Conservation (phyloP, 1,139 yeast species). For the Nakaseomyces nivariensis region DNA sequence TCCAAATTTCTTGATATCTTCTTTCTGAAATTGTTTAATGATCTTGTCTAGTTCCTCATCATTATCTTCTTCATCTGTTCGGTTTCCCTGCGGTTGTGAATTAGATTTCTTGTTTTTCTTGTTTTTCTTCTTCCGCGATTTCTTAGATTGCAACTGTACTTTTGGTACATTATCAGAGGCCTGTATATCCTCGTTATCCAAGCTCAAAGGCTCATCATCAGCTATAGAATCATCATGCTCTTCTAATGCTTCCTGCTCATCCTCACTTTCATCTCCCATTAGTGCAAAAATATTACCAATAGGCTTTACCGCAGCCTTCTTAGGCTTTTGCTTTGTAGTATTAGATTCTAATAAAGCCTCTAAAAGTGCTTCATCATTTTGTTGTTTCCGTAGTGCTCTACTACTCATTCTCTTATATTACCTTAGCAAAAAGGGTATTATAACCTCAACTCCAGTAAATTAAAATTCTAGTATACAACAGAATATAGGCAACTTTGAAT, state of each 20-base stretch:
- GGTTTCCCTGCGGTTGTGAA: conserved; percentile 10
- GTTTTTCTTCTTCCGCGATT: conserved; percentile 15
- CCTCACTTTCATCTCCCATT: conserved; percentile 36
- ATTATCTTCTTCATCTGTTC: conserved; percentile 17
- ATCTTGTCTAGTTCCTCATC: conserved; percentile 27
- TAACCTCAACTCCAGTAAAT: too few relatives aligned
- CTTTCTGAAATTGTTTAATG: conserved; percentile 22
- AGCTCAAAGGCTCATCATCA: conserved; percentile 7
- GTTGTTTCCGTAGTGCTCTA: conserved; percentile 49
- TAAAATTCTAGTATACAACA: too few relatives aligned
- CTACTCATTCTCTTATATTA: conserved; percentile 45
- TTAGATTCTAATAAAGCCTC: conserved; percentile 17
- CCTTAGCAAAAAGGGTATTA: neutral
- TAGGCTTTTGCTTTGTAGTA: conserved; percentile 8
- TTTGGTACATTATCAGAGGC: conserved; percentile 6
- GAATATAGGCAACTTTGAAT: too few relatives aligned
- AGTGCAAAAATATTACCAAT: conserved; percentile 43
- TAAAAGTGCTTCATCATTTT: conserved; percentile 33
- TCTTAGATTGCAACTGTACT: conserved; percentile 6
- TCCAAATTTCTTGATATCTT: conserved; percentile 13
- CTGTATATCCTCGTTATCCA: conserved; percentile 5
- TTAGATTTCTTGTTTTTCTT: conserved; percentile 15
- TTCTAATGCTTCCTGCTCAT: conserved; percentile 28
- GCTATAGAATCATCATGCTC: conserved; percentile 7
- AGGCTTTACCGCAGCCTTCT: conserved; percentile 6